phyloP scores from a whole-genome alignment of 164 flowering plant genomes.

The Aristolochia californica region DNA sequence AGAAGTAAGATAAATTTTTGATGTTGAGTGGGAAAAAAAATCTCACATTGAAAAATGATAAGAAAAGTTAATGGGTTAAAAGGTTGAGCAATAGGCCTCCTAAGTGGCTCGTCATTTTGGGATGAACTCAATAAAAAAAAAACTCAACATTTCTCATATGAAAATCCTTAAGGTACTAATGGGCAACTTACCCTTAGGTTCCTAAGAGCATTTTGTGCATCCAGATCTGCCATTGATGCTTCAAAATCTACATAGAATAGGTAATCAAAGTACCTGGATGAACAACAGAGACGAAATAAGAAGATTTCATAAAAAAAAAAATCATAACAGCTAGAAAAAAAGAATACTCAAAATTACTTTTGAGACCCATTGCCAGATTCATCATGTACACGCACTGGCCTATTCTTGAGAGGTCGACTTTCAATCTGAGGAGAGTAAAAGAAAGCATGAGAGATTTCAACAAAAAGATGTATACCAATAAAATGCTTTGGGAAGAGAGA shows the following conservation, averaged over 20 bases:
- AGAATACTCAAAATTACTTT: conserved; percentile 26
- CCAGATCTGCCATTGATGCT: conserved; percentile 83
- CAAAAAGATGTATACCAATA: not conserved
- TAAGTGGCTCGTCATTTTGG: too few species aligned
- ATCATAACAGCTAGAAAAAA: too few species aligned
- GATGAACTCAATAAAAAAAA: not conserved
- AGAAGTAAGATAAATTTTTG: not conserved
- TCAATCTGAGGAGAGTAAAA: conserved; percentile 51
- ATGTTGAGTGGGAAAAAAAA: too few species aligned
- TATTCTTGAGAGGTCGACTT: conserved; percentile 73
- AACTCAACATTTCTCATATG: not conserved
- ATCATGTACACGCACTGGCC: conserved; percentile 36
- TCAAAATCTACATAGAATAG: conserved; percentile 92
- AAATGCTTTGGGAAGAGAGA: too few species aligned
- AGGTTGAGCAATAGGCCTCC: too few species aligned
- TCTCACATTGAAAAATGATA: too few species aligned
- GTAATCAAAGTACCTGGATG: conserved; percentile 69
- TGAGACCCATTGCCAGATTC: conserved; percentile 36
- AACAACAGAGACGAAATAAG: not conserved
- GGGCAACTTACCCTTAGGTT: conserved; percentile 43
- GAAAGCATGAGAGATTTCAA: not conserved
- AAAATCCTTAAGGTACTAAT: too few species aligned
- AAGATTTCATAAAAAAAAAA: not conserved
- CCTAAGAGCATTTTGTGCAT: conserved; percentile 74
- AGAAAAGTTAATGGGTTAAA: too few species aligned